phyloP scores from a whole-genome alignment of 2,329 filamentous ascomycete species.

The Diaporthe sp. region DNA sequence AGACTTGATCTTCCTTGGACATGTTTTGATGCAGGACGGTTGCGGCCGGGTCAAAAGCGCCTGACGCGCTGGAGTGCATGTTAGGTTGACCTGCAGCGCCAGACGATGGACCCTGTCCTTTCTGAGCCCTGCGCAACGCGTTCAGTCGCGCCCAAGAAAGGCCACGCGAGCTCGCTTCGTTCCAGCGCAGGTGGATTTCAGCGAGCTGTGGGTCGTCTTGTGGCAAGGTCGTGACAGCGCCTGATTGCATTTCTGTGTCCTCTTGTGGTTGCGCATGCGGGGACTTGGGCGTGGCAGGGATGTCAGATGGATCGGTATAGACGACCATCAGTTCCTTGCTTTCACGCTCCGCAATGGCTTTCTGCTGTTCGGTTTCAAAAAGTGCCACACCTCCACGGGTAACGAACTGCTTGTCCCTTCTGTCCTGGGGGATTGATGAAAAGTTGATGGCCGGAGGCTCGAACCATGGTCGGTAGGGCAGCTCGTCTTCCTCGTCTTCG shows the following conservation, averaged over 20 bases:
- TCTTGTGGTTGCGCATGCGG: slow-evolving; percentile 49
- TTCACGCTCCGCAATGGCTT: slow-evolving; percentile 68
- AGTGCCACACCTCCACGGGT: slow-evolving; percentile 66
- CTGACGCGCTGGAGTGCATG: slow-evolving; percentile 42
- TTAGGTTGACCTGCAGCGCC: slow-evolving; percentile 21
- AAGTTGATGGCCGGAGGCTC: slow-evolving; percentile 63
- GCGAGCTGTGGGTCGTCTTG: slow-evolving; percentile 55
- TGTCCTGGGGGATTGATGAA: slow-evolving; percentile 58
- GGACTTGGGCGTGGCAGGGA: slow-evolving; percentile 69
- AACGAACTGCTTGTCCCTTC: slow-evolving; percentile 61
- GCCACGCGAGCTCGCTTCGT: slow-evolving; percentile 60
- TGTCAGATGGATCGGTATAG: slow-evolving; percentile 66
- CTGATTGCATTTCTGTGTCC: slow-evolving; percentile 31
- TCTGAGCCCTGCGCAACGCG: slow-evolving; percentile 54
- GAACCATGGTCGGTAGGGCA: slow-evolving; percentile 65
- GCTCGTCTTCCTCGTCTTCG: slow-evolving; percentile 67
- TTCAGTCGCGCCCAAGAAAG: slow-evolving; percentile 55
- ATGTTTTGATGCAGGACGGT: slow-evolving; percentile 42
- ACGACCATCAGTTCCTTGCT: slow-evolving; percentile 72
- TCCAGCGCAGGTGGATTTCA: slow-evolving; percentile 64
- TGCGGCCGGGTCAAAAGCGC: slow-evolving; percentile 42
- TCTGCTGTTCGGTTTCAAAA: slow-evolving; percentile 68
- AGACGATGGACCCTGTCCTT: slow-evolving; percentile 26
- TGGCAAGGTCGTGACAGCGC: slow-evolving; percentile 21
- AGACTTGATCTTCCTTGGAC: slow-evolving; percentile 55